A percentile compares a stretch with the other conserved stretches of the same genome.
phyloP scores from a whole-genome alignment of 371 early-diverging fungal genomes.

The Saksenaea oblongispora region DNA sequence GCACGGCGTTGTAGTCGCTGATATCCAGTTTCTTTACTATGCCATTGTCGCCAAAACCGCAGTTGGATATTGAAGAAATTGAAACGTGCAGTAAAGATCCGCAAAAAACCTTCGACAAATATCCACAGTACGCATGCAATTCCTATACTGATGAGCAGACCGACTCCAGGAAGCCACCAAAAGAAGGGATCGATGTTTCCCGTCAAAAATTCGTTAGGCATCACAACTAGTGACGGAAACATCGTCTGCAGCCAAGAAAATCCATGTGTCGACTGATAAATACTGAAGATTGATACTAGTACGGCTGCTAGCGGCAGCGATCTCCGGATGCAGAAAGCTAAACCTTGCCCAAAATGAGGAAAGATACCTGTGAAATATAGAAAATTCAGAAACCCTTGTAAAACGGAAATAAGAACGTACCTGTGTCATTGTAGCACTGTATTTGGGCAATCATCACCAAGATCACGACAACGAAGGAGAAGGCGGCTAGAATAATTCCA shows the following conservation, averaged over 20 bases:
- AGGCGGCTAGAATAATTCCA: constrained; percentile 68
- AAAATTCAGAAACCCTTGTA: background rate
- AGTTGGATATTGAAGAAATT: background rate
- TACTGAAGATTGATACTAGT: constrained; percentile 31
- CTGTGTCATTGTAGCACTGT: constrained; percentile 58
- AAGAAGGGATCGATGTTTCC: constrained; percentile 64
- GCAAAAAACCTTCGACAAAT: constrained; percentile 24
- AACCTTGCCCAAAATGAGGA: constrained; percentile 51
- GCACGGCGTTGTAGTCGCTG: constrained; percentile 53
- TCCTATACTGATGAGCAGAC: constrained; percentile 54
- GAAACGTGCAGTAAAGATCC: constrained; percentile 7
- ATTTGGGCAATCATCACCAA: constrained; percentile 65
- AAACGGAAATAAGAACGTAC: constrained; percentile 12
- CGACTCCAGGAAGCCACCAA: constrained; percentile 64
- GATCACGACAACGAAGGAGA: constrained; percentile 68
- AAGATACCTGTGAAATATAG: constrained; percentile 29
- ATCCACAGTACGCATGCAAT: constrained; percentile 55
- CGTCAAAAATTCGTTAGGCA: constrained; percentile 47
- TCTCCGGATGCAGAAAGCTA: constrained; percentile 41
- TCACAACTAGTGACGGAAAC: constrained; percentile 18
- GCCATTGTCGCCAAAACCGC: background rate
- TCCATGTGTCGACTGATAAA: constrained; percentile 30
- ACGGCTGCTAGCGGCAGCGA: constrained; percentile 36
- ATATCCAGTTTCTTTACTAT: constrained; percentile 29
- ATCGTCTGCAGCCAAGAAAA: constrained; percentile 8